phyloP scores from a whole-genome alignment of 768 basidiomycete species.

The Strobilomyces dryophilus region DNA sequence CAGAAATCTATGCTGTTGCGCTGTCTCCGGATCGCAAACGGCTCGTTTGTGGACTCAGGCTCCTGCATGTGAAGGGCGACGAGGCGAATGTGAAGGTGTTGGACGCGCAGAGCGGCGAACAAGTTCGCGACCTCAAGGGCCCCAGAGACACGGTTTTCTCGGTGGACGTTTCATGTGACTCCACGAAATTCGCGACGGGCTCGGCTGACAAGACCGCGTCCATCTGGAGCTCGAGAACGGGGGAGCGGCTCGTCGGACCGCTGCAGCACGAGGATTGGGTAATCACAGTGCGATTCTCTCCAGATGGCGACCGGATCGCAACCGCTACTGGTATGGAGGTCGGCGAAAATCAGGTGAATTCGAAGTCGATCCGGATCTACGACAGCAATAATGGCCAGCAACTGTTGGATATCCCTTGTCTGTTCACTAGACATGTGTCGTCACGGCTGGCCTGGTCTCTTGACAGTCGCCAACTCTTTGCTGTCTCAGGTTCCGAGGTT shows the following conservation, averaged over 20 bases:
- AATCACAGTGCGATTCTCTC: neutral
- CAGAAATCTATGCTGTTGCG: neutral
- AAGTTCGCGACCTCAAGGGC: no score
- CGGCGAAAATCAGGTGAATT: neutral
- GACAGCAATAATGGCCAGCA: neutral
- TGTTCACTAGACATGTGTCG: fast-evolving
- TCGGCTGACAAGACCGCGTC: no score
- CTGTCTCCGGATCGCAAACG: no score
- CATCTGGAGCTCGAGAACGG: neutral
- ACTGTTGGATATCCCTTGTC: neutral
- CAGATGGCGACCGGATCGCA: slow-evolving; percentile 1
- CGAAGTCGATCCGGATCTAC: slow-evolving; percentile 1
- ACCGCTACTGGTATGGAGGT: neutral
- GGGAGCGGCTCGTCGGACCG: neutral
- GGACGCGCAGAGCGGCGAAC: no score
- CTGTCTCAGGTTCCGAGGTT: no score
- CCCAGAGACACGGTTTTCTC: no score
- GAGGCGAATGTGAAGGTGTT: no score
- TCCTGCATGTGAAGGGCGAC: no score
- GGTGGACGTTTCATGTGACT: no score
- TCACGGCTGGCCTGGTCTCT: neutral
- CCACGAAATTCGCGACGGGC: no score
- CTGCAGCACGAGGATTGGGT: neutral
- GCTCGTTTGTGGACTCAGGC: no score
- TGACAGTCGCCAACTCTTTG: neutral